Conservation (phyloP, 1,284 basidiomycete species). For the Tylopilus sp. region DNA sequence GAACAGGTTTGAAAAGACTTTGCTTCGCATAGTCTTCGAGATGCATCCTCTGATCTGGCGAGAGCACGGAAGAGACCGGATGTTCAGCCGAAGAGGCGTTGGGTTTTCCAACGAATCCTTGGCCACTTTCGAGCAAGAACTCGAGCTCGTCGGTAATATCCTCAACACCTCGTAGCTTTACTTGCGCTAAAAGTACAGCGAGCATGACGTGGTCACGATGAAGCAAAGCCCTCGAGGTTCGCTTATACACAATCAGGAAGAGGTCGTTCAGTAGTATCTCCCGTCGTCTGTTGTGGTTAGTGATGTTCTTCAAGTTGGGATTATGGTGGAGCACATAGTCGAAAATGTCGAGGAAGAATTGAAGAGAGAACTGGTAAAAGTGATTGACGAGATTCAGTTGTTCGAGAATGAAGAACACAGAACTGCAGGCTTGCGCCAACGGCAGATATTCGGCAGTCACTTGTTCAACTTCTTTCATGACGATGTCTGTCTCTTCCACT, state of each 20-base stretch:
- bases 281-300: constrained; percentile 73
- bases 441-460: constrained; percentile 95
- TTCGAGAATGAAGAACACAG: constrained; percentile 96
- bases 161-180: constrained; percentile 79
- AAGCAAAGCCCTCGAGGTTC: constrained; percentile 88
- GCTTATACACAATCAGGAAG: constrained; percentile 86
- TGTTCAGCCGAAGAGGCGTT: constrained; percentile 36
- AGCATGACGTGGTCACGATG: constrained; percentile 92
- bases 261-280: constrained; percentile 87
- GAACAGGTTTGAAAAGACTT: constrained; percentile 74
- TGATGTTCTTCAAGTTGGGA: constrained; percentile 78
- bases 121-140: constrained; percentile 86
- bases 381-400: constrained; percentile 93
- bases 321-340: constrained; percentile 92
- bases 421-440: constrained; percentile 93
- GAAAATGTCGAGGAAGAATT: constrained; percentile 98
- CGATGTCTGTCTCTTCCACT: constrained; percentile 94
- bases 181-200: constrained; percentile 86
- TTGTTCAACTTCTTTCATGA: constrained; percentile 95
- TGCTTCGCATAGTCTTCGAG: constrained; percentile 68
- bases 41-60: constrained; percentile 66
- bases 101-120: constrained; percentile 50
- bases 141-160: constrained; percentile 84
- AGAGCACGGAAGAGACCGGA: constrained; percentile 46
- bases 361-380: constrained; percentile 98